Evolutionary conservation across 108 stramenopile species (phyloP).

Genomic region (Cyclotella cryptica): DNA sequence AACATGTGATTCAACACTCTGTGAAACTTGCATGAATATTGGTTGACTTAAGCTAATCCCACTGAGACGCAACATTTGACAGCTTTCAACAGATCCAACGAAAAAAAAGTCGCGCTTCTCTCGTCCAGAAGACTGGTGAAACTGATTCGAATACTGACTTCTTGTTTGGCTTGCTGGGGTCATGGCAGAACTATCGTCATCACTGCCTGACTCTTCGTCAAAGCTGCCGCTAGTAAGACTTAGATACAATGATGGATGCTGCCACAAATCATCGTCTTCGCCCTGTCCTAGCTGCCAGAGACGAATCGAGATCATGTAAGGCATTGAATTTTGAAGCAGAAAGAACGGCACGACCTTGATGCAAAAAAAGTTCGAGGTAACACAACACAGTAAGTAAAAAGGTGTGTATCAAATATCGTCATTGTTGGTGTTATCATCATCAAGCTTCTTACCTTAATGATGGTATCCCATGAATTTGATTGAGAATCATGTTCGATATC

Average conservation of each 20-base stretch:
- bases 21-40: slow-evolving; percentile 37
- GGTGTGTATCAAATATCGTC: background rate
- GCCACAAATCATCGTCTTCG: slow-evolving; percentile 31
- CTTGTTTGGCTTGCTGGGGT: slow-evolving; percentile 13
- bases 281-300: slow-evolving; percentile 22
- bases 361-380: slow-evolving; percentile 21
- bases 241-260: background rate
- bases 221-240: background rate
- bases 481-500: background rate
- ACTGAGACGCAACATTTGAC: slow-evolving; percentile 24
- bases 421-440: background rate
- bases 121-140: slow-evolving; percentile 17
- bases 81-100: slow-evolving; percentile 9
- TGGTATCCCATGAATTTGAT: slow-evolving; percentile 25
- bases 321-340: slow-evolving; percentile 30
- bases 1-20: slow-evolving; percentile 11
- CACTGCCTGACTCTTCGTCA: slow-evolving; percentile 29
- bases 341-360: slow-evolving; percentile 35
- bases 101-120: slow-evolving; percentile 17
- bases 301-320: slow-evolving; percentile 28
- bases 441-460: background rate
- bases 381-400: background rate
- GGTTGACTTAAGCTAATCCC: slow-evolving; percentile 32
- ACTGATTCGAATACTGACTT: background rate
- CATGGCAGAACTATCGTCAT: slow-evolving; percentile 33